These are phyloP conservation scores for Colletotrichum tropicale DNA, from an alignment of 2,329 filamentous ascomycete species.

Conservation along the genomic window DNA sequence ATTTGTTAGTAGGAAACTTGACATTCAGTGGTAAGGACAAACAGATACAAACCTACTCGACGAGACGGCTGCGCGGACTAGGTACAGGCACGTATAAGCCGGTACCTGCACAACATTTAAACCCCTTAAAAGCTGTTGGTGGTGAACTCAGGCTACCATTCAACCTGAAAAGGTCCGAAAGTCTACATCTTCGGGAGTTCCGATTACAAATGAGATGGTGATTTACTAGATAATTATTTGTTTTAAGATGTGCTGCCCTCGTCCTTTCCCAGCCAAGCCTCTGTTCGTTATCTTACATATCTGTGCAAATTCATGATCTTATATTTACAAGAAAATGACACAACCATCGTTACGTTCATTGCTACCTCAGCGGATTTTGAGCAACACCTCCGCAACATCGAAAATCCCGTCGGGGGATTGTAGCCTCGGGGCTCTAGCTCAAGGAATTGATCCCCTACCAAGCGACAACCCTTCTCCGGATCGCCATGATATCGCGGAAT, in stretches of 20 bases:
- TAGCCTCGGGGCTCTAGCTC: neutral
- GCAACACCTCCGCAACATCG: neutral
- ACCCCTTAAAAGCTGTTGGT: neutral
- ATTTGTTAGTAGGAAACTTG: neutral
- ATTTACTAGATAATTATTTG: too few relatives aligned
- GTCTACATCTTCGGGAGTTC: neutral
- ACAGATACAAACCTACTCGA: neutral
- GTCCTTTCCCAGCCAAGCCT: neutral
- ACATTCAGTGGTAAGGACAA: neutral
- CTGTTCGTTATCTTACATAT: neutral
- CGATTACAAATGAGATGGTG: neutral
- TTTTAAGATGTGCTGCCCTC: neutral
- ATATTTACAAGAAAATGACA: neutral
- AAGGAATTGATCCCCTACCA: neutral
- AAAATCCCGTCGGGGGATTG: neutral
- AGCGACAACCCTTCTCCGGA: neutral
- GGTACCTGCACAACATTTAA: neutral
- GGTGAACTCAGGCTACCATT: rapidly evolving
- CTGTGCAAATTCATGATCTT: neutral
- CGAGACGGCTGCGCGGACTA: neutral
- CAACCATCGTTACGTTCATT: neutral
- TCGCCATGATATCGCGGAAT: neutral
- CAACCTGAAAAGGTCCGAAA: neutral
- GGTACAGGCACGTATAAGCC: neutral
- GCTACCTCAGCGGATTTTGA: rapidly evolving